phyloP scores from a whole-genome alignment of 345 rosid genomes.

The Orychophragmus violaceus region DNA sequence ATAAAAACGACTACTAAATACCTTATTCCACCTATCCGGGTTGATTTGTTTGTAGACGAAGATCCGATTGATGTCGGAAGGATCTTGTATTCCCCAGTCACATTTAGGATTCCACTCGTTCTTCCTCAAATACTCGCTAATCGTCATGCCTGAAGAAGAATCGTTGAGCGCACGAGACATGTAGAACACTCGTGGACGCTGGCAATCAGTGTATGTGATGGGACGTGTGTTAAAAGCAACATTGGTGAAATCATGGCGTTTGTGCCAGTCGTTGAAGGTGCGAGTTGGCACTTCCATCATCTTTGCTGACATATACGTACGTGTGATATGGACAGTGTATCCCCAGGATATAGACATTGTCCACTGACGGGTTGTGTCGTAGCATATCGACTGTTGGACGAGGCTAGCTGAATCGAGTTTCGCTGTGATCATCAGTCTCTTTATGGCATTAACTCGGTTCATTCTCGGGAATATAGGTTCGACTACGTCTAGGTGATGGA shows the following conservation, averaged over 20 bases:
- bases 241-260: constrained; percentile 28
- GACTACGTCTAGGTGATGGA: constrained; percentile 62
- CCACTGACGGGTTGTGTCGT: constrained; percentile 50
- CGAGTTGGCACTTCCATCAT: constrained; percentile 50
- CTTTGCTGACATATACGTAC: constrained; percentile 44
- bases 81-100: constrained; percentile 40
- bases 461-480: constrained; percentile 58
- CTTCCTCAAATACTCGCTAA: constrained; percentile 33
- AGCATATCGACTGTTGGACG: constrained; percentile 68
- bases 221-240: constrained; percentile 59
- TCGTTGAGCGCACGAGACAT: constrained; percentile 30
- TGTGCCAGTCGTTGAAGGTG: constrained; percentile 61
- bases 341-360: constrained; percentile 79
- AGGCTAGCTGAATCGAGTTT: constrained; percentile 59
- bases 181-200: constrained; percentile 47
- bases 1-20: neutral
- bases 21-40: constrained; percentile 50
- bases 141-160: constrained; percentile 24
- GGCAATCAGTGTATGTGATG: constrained; percentile 32
- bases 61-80: constrained; percentile 29
- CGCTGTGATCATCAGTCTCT: constrained; percentile 38
- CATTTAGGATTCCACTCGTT: constrained; percentile 30
- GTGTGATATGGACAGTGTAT: constrained; percentile 50
- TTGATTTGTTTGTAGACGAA: constrained; percentile 41
- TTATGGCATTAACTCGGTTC: constrained; percentile 35